Evolutionary conservation across 192 early-diverging fungal species (phyloP).

Genomic region (Kappamyces sp.): DNA sequence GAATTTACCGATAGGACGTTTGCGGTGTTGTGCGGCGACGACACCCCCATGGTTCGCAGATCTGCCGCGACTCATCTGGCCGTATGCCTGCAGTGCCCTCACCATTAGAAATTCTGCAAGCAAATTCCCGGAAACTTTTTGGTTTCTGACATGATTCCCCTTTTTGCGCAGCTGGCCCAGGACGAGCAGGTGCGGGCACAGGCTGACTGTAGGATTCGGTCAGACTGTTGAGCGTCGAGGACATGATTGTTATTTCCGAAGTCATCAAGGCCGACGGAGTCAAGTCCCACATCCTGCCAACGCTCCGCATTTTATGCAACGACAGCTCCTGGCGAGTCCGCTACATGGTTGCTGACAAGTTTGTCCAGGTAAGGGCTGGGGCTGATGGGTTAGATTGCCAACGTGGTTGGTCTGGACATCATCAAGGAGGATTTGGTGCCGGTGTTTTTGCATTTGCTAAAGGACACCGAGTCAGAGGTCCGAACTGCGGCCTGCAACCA

Average conservation of each 20-base stretch:
- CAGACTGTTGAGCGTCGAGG: constrained; percentile 88
- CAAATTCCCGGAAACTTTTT: constrained; percentile 70
- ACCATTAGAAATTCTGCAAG: constrained; percentile 60
- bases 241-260: constrained; percentile 83
- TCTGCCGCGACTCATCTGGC: constrained; percentile 80
- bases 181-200: constrained; percentile 7
- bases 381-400: constrained; percentile 54
- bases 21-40: constrained; percentile 80
- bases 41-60: constrained; percentile 97
- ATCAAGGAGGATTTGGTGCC: constrained; percentile 79
- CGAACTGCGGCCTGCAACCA: constrained; percentile 91
- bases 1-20: constrained; percentile 48
- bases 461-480: constrained; percentile 97
- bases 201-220: constrained; percentile 90
- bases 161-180: constrained; percentile 37
- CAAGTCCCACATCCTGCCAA: constrained; percentile 64
- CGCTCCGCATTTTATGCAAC: constrained; percentile 68
- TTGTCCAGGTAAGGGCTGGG: constrained; percentile 64
- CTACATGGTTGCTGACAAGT: constrained; percentile 99
- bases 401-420: constrained; percentile 71
- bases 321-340: constrained; percentile 98
- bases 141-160: constrained; percentile 75
- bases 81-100: constrained; percentile 37
- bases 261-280: constrained; percentile 69
- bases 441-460: constrained; percentile 81